These are phyloP conservation scores for Jatropha multifida DNA, from an alignment of 441 rosid genomes.

Conservation along the genomic window DNA sequence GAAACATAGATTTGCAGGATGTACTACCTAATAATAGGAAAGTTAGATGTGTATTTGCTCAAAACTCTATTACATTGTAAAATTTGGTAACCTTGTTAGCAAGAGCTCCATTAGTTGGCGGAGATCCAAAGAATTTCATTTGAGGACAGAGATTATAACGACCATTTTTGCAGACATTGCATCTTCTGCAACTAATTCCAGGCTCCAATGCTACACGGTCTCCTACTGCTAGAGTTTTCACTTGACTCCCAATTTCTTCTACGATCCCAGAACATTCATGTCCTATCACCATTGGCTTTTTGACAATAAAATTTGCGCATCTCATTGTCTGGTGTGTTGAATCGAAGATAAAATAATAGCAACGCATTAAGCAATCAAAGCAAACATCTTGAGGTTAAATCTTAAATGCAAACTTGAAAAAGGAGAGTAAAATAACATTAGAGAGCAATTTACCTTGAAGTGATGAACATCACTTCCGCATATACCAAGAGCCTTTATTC, in stretches of 20 bases:
- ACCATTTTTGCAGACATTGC: conserved; percentile 64
- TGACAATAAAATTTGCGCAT: conserved; percentile 62
- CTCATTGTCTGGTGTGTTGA: conserved; percentile 45
- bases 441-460: conserved; percentile 52
- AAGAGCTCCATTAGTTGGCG: conserved; percentile 75
- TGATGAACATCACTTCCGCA: conserved; percentile 95
- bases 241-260: conserved; percentile 71
- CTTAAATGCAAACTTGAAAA: neutral
- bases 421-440: neutral
- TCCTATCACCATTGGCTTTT: conserved; percentile 87
- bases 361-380: neutral
- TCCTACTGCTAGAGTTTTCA: conserved; percentile 50
- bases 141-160: conserved; percentile 77
- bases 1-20: conserved; percentile 79
- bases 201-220: conserved; percentile 84
- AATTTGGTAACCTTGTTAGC: conserved; percentile 53
- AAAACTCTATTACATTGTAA: neutral
- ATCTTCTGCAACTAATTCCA: conserved; percentile 74
- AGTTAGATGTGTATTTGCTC: neutral
- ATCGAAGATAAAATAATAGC: neutral
- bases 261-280: conserved; percentile 87
- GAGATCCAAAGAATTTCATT: conserved; percentile 84
- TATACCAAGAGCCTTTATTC: conserved; percentile 88
- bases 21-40: conserved; percentile 51
- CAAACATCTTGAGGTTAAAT: neutral